Percentiles rank a stretch among this genome's conserved stretches.
These are phyloP conservation scores for Stemphylium lycopersici DNA, from an alignment of 2,329 filamentous ascomycete genomes.

Conservation along the genomic window DNA sequence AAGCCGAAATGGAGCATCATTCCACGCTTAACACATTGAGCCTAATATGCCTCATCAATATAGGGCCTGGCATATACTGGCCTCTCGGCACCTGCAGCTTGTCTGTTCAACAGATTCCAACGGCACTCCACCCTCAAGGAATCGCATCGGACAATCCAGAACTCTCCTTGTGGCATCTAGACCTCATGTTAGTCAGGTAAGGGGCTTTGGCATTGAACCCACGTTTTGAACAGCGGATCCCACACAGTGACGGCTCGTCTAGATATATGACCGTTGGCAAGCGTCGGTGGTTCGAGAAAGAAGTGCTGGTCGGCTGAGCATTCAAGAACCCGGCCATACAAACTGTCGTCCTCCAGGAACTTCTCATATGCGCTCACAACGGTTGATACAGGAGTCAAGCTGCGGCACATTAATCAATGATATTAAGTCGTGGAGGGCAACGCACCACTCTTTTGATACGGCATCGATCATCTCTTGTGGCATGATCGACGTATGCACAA, in stretches of 20 bases:
- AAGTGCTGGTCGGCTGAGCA: conserved; percentile 53
- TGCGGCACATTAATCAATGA: conserved; percentile 9
- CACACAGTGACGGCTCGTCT: conserved; percentile 55
- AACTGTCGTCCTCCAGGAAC: conserved; percentile 54
- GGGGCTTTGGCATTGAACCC: neutral
- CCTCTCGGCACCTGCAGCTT: neutral
- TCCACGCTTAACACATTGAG: neutral
- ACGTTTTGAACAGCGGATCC: conserved; percentile 57
- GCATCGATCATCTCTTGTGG: conserved; percentile 37
- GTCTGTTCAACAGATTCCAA: neutral
- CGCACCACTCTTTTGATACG: conserved; percentile 32
- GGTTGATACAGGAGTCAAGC: conserved; percentile 48
- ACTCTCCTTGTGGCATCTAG: conserved; percentile 50
- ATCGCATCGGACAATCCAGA: conserved; percentile 51
- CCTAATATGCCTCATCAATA: neutral
- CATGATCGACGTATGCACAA: conserved; percentile 52
- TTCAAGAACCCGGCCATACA: conserved; percentile 55
- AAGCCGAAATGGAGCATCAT: neutral
- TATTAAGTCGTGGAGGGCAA: neutral
- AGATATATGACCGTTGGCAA: conserved; percentile 51
- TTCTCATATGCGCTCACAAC: conserved; percentile 55
- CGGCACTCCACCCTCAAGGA: conserved; percentile 8
- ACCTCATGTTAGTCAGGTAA: neutral
- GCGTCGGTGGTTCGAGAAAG: conserved; percentile 46
- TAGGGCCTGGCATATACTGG: neutral